Evolutionary conservation across 192 early-diverging fungal species (phyloP).

Genomic region (Umbelopsis isabellina): DNA sequence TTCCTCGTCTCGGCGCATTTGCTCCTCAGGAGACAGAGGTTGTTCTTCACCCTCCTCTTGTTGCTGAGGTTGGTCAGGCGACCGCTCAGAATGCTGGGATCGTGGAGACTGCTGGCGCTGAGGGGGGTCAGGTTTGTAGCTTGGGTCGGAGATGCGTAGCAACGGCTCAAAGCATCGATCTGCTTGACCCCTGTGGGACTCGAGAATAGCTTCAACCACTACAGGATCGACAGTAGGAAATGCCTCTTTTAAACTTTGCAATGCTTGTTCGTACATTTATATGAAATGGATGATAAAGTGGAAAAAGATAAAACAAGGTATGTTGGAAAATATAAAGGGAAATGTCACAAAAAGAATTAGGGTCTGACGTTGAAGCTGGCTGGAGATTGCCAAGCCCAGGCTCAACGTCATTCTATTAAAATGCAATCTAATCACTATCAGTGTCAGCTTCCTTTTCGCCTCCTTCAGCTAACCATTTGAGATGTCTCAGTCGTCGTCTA

Average conservation of each 20-base stretch:
- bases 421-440: constrained; percentile 32
- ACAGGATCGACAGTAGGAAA: constrained; percentile 57
- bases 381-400: not conserved
- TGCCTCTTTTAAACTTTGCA: constrained; percentile 46
- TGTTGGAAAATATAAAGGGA: not conserved
- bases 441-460: constrained; percentile 38
- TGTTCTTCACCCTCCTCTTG: constrained; percentile 9
- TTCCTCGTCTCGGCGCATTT: constrained; percentile 59
- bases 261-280: constrained; percentile 17
- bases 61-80: not conserved
- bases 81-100: not conserved
- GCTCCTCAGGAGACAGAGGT: constrained; percentile 47
- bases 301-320: not conserved
- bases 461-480: constrained; percentile 50
- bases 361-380: constrained; percentile 7
- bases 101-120: not conserved
- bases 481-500: constrained; percentile 51
- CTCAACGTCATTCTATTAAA: constrained; percentile 17
- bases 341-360: not conserved
- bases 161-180: constrained; percentile 56
- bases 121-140: constrained; percentile 44
- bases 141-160: constrained; percentile 57
- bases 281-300: not conserved
- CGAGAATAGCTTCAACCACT: constrained; percentile 53
- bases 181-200: constrained; percentile 47